Evolutionary conservation across 2,329 filamentous ascomycete species (phyloP), one percentile per base, ranked within the genome.

Genomic region (Phyllachora maydis): DNA sequence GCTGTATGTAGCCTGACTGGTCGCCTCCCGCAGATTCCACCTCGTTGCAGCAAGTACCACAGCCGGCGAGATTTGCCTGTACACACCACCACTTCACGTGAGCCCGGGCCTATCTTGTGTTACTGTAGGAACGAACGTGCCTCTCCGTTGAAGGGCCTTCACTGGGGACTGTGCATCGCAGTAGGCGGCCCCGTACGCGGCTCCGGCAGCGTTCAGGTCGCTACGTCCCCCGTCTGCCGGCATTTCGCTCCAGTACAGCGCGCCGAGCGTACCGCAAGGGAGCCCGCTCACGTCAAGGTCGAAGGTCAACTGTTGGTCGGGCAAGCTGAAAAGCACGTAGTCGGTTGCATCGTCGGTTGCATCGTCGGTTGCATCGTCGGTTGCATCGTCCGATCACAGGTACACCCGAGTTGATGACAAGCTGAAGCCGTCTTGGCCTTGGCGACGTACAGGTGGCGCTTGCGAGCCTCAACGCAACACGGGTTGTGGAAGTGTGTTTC

Each of bases 261-360:
- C 64, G 27, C 63, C 64, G 43, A 71, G 69, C 37, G 69, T 47
- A 29, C 66, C 66, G 35, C 66, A 71, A 17, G 59, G 58, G 6
- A 72, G 52, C 32, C 58, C 56, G 23, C 64, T 68, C 18, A 64
- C 54, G 37, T 74, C 67, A 15, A 72, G 60, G 25, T 71, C 65
- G 32, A 74, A 71, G 11, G 62, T 56, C 38, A 73, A 57, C 39
- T 74, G 67, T 35, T 57, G 46, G 40, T 67, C 53, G 41, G 71
- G 54, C 36, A 62, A 52, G 43, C 69, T 46, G 40, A 73, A 73
- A 24, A 56, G 56, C n/a, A n/a, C n/a, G n/a, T n/a, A n/a, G n/a
- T n/a, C n/a, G n/a, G n/a, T n/a, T n/a, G n/a, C n/a, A n/a, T n/a
- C n/a, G n/a, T n/a, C n/a, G n/a, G n/a, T n/a, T n/a, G n/a, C n/a